Percentiles rank a stretch among this genome's conserved stretches.
Evolutionary conservation across 257 asterid species (phyloP).

Genomic region (Ajuga chamaepitys): DNA sequence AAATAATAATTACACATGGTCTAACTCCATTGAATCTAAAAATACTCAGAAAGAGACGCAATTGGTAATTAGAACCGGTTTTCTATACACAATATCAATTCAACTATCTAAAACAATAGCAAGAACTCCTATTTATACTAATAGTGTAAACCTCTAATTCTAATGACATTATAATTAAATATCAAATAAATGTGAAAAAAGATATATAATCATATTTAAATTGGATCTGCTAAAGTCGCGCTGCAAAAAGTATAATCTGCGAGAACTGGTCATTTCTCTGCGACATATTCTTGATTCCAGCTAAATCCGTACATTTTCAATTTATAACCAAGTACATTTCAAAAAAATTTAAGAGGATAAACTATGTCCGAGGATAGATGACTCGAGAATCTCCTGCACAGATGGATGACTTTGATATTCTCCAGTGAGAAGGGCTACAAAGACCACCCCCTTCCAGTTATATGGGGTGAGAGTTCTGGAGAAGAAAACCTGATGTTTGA

Average conservation of each 20-base stretch:
- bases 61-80: too few species aligned
- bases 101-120: too few species aligned
- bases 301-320: background rate
- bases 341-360: background rate
- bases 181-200: too few species aligned
- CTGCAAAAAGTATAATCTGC: background rate
- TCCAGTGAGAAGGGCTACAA: background rate
- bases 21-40: too few species aligned
- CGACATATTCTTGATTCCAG: background rate
- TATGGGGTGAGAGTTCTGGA: background rate
- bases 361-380: background rate
- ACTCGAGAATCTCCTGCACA: background rate
- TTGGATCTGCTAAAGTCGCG: background rate
- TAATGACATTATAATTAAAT: too few species aligned
- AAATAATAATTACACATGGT: too few species aligned
- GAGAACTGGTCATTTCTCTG: background rate
- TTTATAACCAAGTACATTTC: background rate
- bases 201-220: too few species aligned
- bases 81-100: too few species aligned
- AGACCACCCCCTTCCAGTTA: background rate
- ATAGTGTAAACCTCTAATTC: too few species aligned
- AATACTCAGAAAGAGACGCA: too few species aligned
- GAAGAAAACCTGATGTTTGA: background rate
- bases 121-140: too few species aligned
- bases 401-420: background rate